Base-by-base conservation (phyloP, 2,329 filamentous ascomycete species). In the Fusarium virguliforme region DNA sequence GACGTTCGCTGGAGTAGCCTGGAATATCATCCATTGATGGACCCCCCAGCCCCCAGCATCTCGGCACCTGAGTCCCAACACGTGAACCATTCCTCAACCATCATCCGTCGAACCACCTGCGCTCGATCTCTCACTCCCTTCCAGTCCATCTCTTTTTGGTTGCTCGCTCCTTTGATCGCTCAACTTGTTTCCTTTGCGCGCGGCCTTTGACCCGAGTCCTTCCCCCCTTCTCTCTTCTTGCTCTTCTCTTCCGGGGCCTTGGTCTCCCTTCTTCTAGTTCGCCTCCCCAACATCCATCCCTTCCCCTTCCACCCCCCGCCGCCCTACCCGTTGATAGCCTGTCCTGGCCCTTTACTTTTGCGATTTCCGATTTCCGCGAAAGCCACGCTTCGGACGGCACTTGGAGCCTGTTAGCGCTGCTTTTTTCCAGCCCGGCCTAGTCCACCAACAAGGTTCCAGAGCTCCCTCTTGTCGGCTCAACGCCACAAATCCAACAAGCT, bases 31-130 rank as follows among this genome's bases (percentile, higher is more conserved):
- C 54, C 60, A 18, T 18, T 18, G 18, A 18, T 18, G 18, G 51
- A 30, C 62, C 41, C 46, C 51, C 60, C 37, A 51, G 37, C 53
- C 67, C 68, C 68, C 67, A 70, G 68, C 65, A 69, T 68, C 68
- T 72, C 67, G 74, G 74, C 71, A 75, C 64, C 74, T 75, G 59
- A 65, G 62, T 64, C 74, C 72, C 74, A 76, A 76, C 74, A 76
- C 74, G 74, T 76, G 74, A 75, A 75, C 71, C 64, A 70, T 71
- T 57, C 57, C 74, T 76, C 74, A 75, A 75, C 74, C 71, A 71
- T 74, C 67, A 72, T 73, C 73, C 62, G 72, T 72, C 70, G 67
- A 70, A 66, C 72, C 61, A 67, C 50, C 61, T 56, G 54, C 51
- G 70, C 50, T 50, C 30, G 43, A 40, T 66, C 66, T 50, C 60